Evolutionary conservation across 352 stramenopile genomes (phyloP).

Genomic region (Phytophthora sp.): DNA sequence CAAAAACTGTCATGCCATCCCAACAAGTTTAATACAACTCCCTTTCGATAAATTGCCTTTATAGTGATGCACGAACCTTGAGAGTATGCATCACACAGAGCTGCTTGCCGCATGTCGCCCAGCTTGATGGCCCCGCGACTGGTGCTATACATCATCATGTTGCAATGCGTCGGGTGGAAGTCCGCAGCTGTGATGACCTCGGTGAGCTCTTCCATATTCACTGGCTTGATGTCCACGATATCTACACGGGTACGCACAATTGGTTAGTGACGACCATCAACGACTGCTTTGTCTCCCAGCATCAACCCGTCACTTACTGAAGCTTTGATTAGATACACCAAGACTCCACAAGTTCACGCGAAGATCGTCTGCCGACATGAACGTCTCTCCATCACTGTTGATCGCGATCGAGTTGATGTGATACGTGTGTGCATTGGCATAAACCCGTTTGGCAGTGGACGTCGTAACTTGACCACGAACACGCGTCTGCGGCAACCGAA

Average conservation of each 20-base stretch:
- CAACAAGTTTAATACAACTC: background rate
- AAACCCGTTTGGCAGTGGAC: constrained; percentile 87
- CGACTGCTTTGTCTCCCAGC: background rate
- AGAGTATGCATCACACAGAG: constrained; percentile 88
- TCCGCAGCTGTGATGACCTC: constrained; percentile 96
- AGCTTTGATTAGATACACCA: constrained; percentile 89
- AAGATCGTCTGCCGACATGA: constrained; percentile 96
- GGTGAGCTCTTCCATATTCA: constrained; percentile 97
- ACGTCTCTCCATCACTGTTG: constrained; percentile 95
- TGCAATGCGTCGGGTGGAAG: constrained; percentile 94
- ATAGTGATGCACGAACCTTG: constrained; percentile 46
- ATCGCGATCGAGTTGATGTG: constrained; percentile 97
- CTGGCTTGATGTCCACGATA: constrained; percentile 97
- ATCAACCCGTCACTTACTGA: constrained; percentile 63
- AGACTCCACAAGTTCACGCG: constrained; percentile 97
- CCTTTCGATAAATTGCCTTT: too few relatives aligned
- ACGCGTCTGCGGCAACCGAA: constrained; percentile 60
- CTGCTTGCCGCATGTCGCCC: constrained; percentile 91
- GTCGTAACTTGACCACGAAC: constrained; percentile 67
- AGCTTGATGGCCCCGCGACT: constrained; percentile 93
- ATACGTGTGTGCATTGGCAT: constrained; percentile 95
- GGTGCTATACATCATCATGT: constrained; percentile 96
- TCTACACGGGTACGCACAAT: constrained; percentile 46
- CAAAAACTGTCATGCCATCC: constrained; percentile 55
- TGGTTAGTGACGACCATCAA: background rate